A percentile compares a stretch with the other conserved stretches of the same genome.
Conservation (phyloP, 495 filamentous ascomycete genomes). For the Trypethelium eluteriae region DNA sequence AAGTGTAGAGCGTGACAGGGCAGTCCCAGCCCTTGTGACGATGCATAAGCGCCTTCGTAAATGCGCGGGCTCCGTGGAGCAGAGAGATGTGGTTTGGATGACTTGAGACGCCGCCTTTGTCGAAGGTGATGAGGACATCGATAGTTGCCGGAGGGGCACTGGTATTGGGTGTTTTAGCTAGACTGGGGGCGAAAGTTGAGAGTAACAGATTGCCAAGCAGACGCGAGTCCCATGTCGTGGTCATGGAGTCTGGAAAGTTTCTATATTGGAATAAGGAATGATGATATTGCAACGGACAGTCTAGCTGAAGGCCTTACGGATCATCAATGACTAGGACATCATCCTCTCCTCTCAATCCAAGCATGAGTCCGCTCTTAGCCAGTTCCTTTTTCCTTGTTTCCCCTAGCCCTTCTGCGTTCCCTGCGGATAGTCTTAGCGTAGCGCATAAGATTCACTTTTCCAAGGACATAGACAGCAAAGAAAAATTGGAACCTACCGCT, state of each 20-base stretch:
- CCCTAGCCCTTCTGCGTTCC: constrained; percentile 81
- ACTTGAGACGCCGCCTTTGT: constrained; percentile 64
- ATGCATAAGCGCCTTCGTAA: constrained; percentile 55
- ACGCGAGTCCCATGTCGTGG: constrained; percentile 57
- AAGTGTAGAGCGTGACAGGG: constrained; percentile 75
- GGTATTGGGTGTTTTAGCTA: constrained; percentile 36
- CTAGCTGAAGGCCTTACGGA: constrained; percentile 33
- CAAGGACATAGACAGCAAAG: no score
- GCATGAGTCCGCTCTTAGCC: constrained; percentile 59
- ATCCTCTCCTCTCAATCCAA: constrained; percentile 63
- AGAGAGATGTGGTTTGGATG: constrained; percentile 90
- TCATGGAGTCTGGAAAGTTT: constrained; percentile 84
- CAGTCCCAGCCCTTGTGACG: constrained; percentile 57
- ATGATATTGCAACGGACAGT: not conserved
- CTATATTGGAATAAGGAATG: constrained; percentile 29
- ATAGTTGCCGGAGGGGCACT: constrained; percentile 48
- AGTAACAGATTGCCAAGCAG: constrained; percentile 62
- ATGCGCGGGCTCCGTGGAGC: constrained; percentile 70
- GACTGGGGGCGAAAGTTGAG: constrained; percentile 59
- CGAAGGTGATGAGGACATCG: constrained; percentile 84
- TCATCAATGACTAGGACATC: constrained; percentile 81
- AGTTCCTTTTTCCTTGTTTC: constrained; percentile 75
- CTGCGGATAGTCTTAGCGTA: constrained; percentile 31
- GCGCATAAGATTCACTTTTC: no score
- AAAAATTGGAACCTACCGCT: constrained; percentile 46